Percentiles rank a stretch among this genome's conserved stretches.
Evolutionary conservation across 2,329 filamentous ascomycete species (phyloP).

Genomic region (Davidsoniella eucalypti): DNA sequence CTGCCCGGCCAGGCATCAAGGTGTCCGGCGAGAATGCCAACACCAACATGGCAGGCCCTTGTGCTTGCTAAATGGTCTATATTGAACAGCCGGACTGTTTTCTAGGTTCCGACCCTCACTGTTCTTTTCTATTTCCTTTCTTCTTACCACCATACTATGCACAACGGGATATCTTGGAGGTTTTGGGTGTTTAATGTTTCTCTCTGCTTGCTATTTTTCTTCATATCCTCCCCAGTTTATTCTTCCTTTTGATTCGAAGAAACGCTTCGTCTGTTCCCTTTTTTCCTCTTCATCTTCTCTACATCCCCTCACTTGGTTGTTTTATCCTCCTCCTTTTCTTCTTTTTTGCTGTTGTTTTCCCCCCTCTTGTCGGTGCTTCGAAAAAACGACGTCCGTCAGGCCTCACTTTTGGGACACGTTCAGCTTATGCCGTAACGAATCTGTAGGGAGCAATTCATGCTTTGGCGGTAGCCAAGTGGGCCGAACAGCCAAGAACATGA

Average conservation of each 20-base stretch:
- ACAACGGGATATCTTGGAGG: conserved; percentile 6
- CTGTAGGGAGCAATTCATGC: no score
- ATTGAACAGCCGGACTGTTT: background rate
- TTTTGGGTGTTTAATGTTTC: conserved; percentile 8
- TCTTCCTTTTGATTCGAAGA: background rate
- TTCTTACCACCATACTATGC: conserved; percentile 5
- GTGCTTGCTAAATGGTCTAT: conserved; percentile 32
- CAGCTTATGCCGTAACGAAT: no score
- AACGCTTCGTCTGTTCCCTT: background rate
- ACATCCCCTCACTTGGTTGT: background rate
- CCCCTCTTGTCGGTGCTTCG: background rate
- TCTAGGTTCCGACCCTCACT: background rate
- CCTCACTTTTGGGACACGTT: no score
- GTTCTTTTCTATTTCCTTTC: conserved; percentile 1
- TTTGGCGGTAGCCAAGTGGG: no score
- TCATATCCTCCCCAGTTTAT: background rate
- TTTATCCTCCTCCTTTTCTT: background rate
- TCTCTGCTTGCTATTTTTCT: conserved; percentile 2
- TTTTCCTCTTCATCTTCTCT: background rate
- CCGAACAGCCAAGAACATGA: no score
- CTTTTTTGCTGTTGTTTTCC: background rate
- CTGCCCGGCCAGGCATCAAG: conserved; percentile 39
- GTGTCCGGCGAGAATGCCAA: conserved; percentile 39
- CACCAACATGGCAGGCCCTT: conserved; percentile 38
- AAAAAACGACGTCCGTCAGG: no score